Conservation (phyloP, 495 filamentous ascomycete species). For the Aspergillus nidulans region DNA sequence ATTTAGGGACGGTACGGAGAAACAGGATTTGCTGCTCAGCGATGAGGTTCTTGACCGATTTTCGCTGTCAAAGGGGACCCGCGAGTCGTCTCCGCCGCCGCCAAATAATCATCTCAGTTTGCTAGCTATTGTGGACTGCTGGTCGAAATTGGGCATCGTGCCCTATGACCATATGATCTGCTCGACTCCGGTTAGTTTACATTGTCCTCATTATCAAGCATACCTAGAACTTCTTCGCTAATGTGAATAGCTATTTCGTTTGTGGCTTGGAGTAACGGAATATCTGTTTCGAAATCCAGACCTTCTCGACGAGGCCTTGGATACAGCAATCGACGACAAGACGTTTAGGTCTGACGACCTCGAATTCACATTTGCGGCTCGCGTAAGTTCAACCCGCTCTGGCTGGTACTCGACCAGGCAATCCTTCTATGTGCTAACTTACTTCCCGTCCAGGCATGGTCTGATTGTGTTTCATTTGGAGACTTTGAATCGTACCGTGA, state of each 20-base stretch:
- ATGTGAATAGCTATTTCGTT: constrained; percentile 69
- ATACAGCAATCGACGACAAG: constrained; percentile 80
- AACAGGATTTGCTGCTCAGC: constrained; percentile 65
- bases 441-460: constrained; percentile 65
- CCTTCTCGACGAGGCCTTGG: constrained; percentile 78
- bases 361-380: constrained; percentile 94
- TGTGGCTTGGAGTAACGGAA: constrained; percentile 97
- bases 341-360: constrained; percentile 88
- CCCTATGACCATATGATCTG: constrained; percentile 99
- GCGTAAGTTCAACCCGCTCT: constrained; percentile 41
- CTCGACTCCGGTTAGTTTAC: constrained; percentile 69
- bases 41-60: constrained; percentile 87
- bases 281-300: constrained; percentile 85
- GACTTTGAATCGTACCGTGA: constrained; percentile 88
- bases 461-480: constrained; percentile 82
- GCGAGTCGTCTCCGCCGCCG: constrained; percentile 59
- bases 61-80: constrained; percentile 61
- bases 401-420: neutral
- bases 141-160: constrained; percentile 86
- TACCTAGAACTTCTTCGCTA: constrained; percentile 4
- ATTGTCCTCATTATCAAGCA: neutral
- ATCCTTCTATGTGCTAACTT: neutral
- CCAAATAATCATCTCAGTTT: constrained; percentile 92
- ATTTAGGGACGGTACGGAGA: constrained; percentile 56
- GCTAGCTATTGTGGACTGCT: constrained; percentile 98